Base-by-base conservation (phyloP, 192 early-diverging fungal species). In the Oehlia diaphana region DNA sequence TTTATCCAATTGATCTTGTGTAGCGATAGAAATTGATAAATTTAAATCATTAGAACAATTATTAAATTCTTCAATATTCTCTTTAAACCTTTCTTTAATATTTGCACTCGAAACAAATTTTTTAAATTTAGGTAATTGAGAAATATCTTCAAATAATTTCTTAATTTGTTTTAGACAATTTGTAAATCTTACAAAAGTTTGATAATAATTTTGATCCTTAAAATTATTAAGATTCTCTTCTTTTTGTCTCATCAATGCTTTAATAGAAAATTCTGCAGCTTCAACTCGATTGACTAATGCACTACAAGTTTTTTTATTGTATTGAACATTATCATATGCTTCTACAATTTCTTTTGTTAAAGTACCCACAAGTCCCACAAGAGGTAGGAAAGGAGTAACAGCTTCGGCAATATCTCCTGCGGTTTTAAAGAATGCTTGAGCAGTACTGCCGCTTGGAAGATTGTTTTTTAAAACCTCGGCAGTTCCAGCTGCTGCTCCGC, bases 291-390 rank as follows among this genome's bases (percentile, higher is more conserved):
- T 44, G 2, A 69, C 42, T 23, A 78, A 39, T 9, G 37, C 49
- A 53, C 26, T 16, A 69, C 77, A 78, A n/a, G 62, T 78, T 68
- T 35, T 78, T 78, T 78, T 67, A 23, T 78, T 78, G 70, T 78
- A 69, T 37, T 78, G 65, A 31, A 66, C 77, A 26, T 35, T 42
- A 10, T 69, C 65, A 78, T 69, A 78, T 23, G 47, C 14, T 33
- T 37, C 47, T 6, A 53, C 26, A 12, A 78, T 78, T 78, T 78
- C 77, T 4, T 23, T 58, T 58, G 19, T 21, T 21, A 58, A 58
- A 58, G 1, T 19, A 21, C 4, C 4, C 21, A 58, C 53, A 58
- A 58, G 3, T 21, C 1, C 4, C 1, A n/a, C 53, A 58, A 58
- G 5, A 19, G 53, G 53, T 58, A 58, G 19, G 16, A 21, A 58